Conservation (phyloP, 1,284 basidiomycete genomes). For the Apiotrichum sp. region DNA sequence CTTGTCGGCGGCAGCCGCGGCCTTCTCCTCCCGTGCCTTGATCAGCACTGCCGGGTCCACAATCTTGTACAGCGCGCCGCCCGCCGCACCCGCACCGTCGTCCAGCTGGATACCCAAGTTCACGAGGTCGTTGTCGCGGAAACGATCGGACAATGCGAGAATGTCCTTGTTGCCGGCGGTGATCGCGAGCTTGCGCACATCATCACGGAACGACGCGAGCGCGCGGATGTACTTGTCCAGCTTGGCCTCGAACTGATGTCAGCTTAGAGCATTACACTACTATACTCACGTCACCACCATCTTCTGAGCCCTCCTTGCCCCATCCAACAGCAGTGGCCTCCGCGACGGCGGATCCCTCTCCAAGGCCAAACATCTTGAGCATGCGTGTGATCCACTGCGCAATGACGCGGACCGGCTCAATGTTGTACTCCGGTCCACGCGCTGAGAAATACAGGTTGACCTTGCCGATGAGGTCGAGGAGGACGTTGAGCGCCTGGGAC, state of each 20-base stretch:
- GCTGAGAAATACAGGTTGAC: conserved; percentile 78
- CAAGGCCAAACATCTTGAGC: conserved; percentile 92
- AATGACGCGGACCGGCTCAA: conserved; percentile 64
- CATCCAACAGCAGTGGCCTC: conserved; percentile 47
- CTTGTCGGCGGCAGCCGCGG: conserved; percentile 67
- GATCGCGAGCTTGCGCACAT: conserved; percentile 77
- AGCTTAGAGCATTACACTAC: background rate
- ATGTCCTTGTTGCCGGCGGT: conserved; percentile 66
- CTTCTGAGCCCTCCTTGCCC: conserved; percentile 44
- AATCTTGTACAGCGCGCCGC: conserved; percentile 90
- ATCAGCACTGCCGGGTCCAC: conserved; percentile 77
- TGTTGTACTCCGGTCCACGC: conserved; percentile 52
- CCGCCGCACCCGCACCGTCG: conserved; percentile 81
- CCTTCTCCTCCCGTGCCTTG: conserved; percentile 82
- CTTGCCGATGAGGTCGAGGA: conserved; percentile 78
- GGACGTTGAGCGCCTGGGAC: conserved; percentile 66
- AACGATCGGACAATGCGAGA: conserved; percentile 68
- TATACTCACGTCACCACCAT: conserved; percentile 57
- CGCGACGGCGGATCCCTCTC: conserved; percentile 56
- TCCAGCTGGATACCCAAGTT: conserved; percentile 92
- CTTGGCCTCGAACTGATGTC: conserved; percentile 64
- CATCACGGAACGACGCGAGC: conserved; percentile 86
- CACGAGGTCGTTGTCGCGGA: conserved; percentile 84
- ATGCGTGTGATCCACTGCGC: conserved; percentile 82
- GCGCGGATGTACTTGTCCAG: conserved; percentile 84